phyloP scores from a whole-genome alignment of 2,329 filamentous ascomycete genomes.

The Mollisiaceae sp. region DNA sequence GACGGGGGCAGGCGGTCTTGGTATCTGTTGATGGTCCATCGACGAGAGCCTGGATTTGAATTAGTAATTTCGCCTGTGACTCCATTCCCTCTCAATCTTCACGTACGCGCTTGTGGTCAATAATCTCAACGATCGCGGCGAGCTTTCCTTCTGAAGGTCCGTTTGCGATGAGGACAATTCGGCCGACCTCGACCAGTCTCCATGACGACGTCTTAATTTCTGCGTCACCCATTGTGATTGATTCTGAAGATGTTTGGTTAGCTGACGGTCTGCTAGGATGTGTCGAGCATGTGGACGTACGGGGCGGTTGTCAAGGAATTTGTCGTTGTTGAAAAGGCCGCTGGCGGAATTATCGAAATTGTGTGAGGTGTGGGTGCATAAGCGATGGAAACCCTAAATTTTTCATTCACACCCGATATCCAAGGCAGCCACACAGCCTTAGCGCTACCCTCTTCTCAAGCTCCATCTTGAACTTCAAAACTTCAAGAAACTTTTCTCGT shows the following conservation, averaged over 20 bases:
- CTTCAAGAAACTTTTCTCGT: constrained; percentile 22
- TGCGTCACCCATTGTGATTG: constrained; percentile 81
- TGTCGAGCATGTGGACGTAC: constrained; percentile 38
- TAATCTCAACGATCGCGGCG: constrained; percentile 96
- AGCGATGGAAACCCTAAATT: constrained; percentile 31
- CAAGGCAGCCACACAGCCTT: constrained; percentile 27
- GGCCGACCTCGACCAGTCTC: constrained; percentile 98
- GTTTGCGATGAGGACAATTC: constrained; percentile 87
- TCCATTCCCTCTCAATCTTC: constrained; percentile 28
- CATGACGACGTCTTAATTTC: constrained; percentile 82
- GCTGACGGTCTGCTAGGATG: constrained; percentile 33
- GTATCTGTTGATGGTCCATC: constrained; percentile 89
- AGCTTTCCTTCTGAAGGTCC: constrained; percentile 84
- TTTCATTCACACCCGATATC: background rate
- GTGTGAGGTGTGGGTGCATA: constrained; percentile 19
- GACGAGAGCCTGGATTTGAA: constrained; percentile 77
- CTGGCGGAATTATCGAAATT: constrained; percentile 30
- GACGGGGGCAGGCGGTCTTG: constrained; percentile 82
- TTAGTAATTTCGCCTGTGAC: constrained; percentile 34
- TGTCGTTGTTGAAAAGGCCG: constrained; percentile 35
- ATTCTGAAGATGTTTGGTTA: constrained; percentile 49
- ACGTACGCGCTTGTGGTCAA: constrained; percentile 99
- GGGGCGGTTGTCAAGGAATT: constrained; percentile 40
- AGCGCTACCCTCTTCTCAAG: constrained; percentile 14
- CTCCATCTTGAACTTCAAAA: constrained; percentile 10